A percentile compares a stretch with the other conserved stretches of the same genome.
phyloP scores from a whole-genome alignment of 768 basidiomycete species.

The Lanmaoa pseudosensibilis region DNA sequence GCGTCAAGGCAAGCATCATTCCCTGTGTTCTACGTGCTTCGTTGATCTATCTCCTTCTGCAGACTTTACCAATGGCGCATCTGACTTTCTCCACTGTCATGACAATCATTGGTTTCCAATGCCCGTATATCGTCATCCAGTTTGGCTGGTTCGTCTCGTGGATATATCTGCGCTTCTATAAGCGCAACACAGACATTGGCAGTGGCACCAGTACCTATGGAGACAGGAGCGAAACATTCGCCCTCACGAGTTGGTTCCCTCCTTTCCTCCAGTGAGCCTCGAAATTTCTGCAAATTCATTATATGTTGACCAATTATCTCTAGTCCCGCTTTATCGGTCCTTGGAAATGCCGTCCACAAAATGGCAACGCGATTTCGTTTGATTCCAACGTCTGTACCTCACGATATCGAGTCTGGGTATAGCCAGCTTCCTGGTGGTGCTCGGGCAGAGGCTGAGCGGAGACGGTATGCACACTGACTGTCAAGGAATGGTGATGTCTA shows the following conservation, averaged over 20 bases:
- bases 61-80: conserved; percentile 95
- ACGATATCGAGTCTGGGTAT: conserved; percentile 77
- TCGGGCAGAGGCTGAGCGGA: conserved; percentile 92
- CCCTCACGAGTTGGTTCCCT: conserved; percentile 95
- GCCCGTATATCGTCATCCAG: conserved; percentile 91
- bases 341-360: conserved; percentile 67
- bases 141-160: conserved; percentile 99
- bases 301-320: conserved; percentile 1
- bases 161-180: conserved; percentile 97
- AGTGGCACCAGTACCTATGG: conserved; percentile 76
- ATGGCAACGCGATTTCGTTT: conserved; percentile 70
- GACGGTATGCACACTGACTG: conserved; percentile 58
- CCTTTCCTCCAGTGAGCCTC: conserved; percentile 83
- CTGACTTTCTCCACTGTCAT: conserved; percentile 86
- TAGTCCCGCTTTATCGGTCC: conserved; percentile 69
- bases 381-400: conserved; percentile 57
- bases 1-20: conserved; percentile 73
- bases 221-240: conserved; percentile 95
- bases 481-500: conserved; percentile 1
- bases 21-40: not conserved
- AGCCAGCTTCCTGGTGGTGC: conserved; percentile 80
- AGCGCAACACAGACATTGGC: conserved; percentile 71
- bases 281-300: not conserved
- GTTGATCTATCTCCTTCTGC: conserved; percentile 10
- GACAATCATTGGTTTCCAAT: conserved; percentile 80